Conservation (phyloP, 2,329 filamentous ascomycete species). For the Colletotrichum acutatum region DNA sequence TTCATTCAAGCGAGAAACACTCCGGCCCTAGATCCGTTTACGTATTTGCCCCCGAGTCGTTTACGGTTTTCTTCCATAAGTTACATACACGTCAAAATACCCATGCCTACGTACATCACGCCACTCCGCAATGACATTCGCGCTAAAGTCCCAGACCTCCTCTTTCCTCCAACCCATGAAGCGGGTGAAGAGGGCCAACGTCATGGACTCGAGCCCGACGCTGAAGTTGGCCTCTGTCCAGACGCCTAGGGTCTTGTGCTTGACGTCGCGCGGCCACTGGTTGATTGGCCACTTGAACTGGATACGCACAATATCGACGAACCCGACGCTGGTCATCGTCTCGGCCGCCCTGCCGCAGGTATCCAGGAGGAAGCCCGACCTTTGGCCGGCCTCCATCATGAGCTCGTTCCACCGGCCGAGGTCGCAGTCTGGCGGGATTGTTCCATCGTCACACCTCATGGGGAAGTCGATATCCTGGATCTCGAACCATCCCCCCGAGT, state of each 20-base stretch:
- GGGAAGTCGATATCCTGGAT: constrained; percentile 51
- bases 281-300: constrained; percentile 43
- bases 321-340: constrained; percentile 40
- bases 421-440: constrained; percentile 39
- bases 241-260: constrained; percentile 40
- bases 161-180: constrained; percentile 41
- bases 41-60: too few relatives aligned
- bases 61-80: constrained; percentile 35
- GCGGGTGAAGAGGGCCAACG: constrained; percentile 42
- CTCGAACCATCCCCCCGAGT: constrained; percentile 50
- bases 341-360: constrained; percentile 43
- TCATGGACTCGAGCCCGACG: constrained; percentile 39
- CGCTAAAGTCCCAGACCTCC: constrained; percentile 40
- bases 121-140: constrained; percentile 34
- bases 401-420: constrained; percentile 43
- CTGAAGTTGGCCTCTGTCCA: constrained; percentile 40
- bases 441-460: constrained; percentile 43
- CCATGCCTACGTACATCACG: constrained; percentile 34
- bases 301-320: constrained; percentile 40
- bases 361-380: constrained; percentile 42
- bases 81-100: constrained; percentile 38
- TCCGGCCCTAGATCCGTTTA: background rate
- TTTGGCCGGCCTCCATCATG: constrained; percentile 44
- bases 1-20: background rate
- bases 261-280: constrained; percentile 41